Base-by-base conservation (phyloP, 1,284 basidiomycete genomes). In the Athelia sp. region DNA sequence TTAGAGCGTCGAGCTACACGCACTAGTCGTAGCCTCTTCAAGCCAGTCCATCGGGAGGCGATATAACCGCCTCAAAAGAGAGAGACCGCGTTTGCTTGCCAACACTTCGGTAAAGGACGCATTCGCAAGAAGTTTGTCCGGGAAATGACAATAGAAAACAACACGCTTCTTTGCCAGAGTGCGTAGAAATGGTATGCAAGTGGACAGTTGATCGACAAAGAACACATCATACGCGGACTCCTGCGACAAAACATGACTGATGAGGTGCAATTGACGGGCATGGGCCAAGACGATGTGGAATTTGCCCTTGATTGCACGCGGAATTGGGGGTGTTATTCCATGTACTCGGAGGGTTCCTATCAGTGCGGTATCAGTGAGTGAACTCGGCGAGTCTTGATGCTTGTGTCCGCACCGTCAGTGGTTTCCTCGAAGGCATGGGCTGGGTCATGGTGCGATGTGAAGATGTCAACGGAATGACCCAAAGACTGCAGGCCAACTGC, bases 61-160 rank as follows among this genome's bases (percentile, higher is more conserved):
- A 64, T 99, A 99, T 4, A 90, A 43, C 34, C 75, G 66, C 65
- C 93, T 91, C 50, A 93, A 54, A 4, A 85, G 31, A 3, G 78
- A 65, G 0, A 67, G 68, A 11, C 70, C 67, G 44, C 62, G 75
- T 59, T 60, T 71, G 48, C 44, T 61, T 29, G 65, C 55, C 18
- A 58, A 59, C 11, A 63, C 84, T 48, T 86, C 83, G 2, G 84
- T 76, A 55, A 86, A 90, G 18, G 80, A 82, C 1, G 90, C 91
- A 64, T 83, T 74, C 46, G 92, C 78, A n/a, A 97, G 76, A 0
- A 97, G 73, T 64, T 95, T 93, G 69, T 98, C 94, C 0, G 97
- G 96, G 61, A 98, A 99, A 66, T 99, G 96, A 60, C 94, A 97
- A 67, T 99, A 99, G 70, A 98, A 99, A 15, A 99, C 83, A 21